Evolutionary conservation across 805 yeast species (phyloP).

Genomic region (Wickerhamomyces ciferrii): DNA sequence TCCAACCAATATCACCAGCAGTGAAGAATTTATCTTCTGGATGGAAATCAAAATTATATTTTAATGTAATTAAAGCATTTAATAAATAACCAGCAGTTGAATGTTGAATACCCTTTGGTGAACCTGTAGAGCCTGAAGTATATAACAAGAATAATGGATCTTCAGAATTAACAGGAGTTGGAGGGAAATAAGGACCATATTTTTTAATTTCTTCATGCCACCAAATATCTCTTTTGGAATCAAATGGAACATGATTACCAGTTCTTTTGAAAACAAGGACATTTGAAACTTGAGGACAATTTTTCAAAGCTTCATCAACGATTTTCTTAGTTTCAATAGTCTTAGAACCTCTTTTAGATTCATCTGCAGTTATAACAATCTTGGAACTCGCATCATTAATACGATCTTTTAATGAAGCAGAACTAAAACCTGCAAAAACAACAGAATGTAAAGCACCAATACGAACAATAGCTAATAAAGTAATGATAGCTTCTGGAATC

Average conservation of each 20-base stretch:
- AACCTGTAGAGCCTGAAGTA: slow-evolving; percentile 86
- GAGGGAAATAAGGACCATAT: slow-evolving; percentile 66
- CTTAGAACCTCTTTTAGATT: slow-evolving; percentile 79
- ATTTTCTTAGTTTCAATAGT: slow-evolving; percentile 75
- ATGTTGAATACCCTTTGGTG: slow-evolving; percentile 85
- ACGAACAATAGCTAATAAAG: slow-evolving; percentile 73
- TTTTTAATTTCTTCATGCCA: slow-evolving; percentile 70
- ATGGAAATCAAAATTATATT: slow-evolving; percentile 73
- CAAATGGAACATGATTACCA: slow-evolving; percentile 44
- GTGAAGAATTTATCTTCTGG: slow-evolving; percentile 72
- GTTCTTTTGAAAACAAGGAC: slow-evolving; percentile 75
- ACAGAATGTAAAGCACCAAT: slow-evolving; percentile 84
- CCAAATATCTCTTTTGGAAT: slow-evolving; percentile 63
- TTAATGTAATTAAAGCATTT: slow-evolving; percentile 69
- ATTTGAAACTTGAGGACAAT: slow-evolving; percentile 61
- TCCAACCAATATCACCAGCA: slow-evolving; percentile 92
- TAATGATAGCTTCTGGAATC: slow-evolving; percentile 75
- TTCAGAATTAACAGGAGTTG: slow-evolving; percentile 71
- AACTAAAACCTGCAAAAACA: slow-evolving; percentile 83
- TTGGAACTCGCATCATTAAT: slow-evolving; percentile 75
- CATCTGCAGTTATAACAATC: slow-evolving; percentile 75
- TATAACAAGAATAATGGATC: slow-evolving; percentile 77
- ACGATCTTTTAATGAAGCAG: slow-evolving; percentile 89
- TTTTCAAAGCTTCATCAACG: slow-evolving; percentile 71
- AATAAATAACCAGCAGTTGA: slow-evolving; percentile 75